Percentiles rank a stretch among this genome's conserved stretches.
These are phyloP conservation scores for Daldinia childiae DNA, from an alignment of 495 filamentous ascomycete species.

Conservation along the genomic window DNA sequence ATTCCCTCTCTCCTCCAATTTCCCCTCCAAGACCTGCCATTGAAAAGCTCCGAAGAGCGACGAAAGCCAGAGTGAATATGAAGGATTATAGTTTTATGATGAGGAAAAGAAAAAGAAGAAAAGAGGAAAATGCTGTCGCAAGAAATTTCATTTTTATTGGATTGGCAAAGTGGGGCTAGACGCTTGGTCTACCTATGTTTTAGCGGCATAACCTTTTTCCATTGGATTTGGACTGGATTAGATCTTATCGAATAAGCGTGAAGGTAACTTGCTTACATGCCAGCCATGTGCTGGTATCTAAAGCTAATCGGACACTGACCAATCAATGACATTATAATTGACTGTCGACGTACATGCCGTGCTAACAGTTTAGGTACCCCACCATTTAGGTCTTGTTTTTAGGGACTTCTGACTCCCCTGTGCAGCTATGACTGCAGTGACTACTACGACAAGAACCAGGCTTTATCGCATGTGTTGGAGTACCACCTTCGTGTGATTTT, in stretches of 20 bases:
- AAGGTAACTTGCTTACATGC: not conserved
- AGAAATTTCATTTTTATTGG: conserved; percentile 24
- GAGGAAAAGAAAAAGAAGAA: conserved; percentile 57
- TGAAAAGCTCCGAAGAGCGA: conserved; percentile 55
- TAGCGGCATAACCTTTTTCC: conserved; percentile 32
- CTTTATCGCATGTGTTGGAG: not conserved
- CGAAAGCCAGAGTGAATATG: conserved; percentile 83
- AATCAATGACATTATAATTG: conserved; percentile 24
- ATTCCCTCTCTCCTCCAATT: conserved; percentile 74
- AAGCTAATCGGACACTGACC: conserved; percentile 5
- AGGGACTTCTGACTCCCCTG: conserved; percentile 33
- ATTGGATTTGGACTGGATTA: not conserved
- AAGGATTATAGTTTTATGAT: conserved; percentile 74
- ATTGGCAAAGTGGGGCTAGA: conserved; percentile 12
- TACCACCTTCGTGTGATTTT: conserved; percentile 13
- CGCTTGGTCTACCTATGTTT: not conserved
- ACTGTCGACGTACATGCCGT: not conserved
- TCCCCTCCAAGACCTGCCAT: conserved; percentile 76
- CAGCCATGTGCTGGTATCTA: not conserved
- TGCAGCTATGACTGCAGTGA: conserved; percentile 20
- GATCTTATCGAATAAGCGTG: not conserved
- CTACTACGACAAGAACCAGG: not conserved
- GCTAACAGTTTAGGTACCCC: conserved; percentile 22
- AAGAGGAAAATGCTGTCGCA: conserved; percentile 19
- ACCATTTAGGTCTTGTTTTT: conserved; percentile 24